phyloP scores from a whole-genome alignment of 139 green algal genomes.

The Pseudopediastrum boryanum region DNA sequence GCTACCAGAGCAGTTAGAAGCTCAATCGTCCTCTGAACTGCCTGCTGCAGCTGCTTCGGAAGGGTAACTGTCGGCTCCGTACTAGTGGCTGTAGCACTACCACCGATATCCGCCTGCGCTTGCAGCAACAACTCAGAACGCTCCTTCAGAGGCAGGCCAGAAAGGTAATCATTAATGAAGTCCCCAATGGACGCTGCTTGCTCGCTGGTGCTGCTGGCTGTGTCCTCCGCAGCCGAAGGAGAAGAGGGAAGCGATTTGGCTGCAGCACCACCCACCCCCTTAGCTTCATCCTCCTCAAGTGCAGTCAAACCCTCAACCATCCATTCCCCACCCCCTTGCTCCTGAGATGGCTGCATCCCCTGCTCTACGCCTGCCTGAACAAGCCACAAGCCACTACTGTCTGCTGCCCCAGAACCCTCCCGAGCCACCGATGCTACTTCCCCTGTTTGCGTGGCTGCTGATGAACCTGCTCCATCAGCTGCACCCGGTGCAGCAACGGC shows the following conservation, averaged over 20 bases:
- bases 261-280: background rate
- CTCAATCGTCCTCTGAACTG: conserved; percentile 6
- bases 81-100: too few species aligned
- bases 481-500: background rate
- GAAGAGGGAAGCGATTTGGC: background rate
- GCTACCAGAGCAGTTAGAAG: background rate
- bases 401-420: too few species aligned
- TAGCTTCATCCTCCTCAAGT: background rate
- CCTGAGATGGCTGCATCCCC: too few species aligned
- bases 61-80: too few species aligned
- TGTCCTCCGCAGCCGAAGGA: background rate
- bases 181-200: background rate
- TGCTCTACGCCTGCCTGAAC: too few species aligned
- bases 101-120: too few species aligned
- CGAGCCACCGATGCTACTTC: too few species aligned
- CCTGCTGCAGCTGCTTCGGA: background rate
- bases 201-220: background rate
- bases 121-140: background rate
- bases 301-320: too few species aligned
- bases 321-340: too few species aligned
- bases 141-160: conserved; percentile 1
- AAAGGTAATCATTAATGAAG: conserved; percentile 13
- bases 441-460: background rate
- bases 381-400: too few species aligned
- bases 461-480: background rate